phyloP scores from a whole-genome alignment of 495 filamentous ascomycete species.

The Lepidopterella palustris region DNA sequence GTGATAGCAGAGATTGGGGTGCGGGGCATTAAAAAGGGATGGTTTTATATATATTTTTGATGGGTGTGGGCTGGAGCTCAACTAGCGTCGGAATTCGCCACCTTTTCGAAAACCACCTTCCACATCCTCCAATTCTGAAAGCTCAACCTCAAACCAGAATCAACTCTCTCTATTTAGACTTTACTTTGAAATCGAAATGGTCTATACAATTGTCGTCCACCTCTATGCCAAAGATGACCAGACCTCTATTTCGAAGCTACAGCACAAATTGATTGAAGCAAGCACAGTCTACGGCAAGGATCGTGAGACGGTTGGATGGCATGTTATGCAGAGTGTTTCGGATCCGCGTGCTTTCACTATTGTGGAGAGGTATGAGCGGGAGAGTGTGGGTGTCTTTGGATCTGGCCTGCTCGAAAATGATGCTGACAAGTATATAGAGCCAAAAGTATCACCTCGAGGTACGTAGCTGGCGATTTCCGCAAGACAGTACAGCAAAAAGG shows the following conservation, averaged over 20 bases:
- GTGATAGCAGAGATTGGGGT: too few relatives aligned
- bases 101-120: neutral
- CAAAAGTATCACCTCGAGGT: constrained; percentile 54
- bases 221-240: constrained; percentile 57
- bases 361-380: constrained; percentile 59
- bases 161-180: too few relatives aligned
- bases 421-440: constrained; percentile 33
- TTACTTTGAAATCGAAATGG: constrained; percentile 37
- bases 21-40: too few relatives aligned
- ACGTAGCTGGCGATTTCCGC: too few relatives aligned
- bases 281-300: constrained; percentile 58
- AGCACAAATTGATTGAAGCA: constrained; percentile 61
- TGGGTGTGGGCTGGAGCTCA: too few relatives aligned
- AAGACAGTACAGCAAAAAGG: neutral
- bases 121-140: neutral
- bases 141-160: neutral
- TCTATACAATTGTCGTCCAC: constrained; percentile 54
- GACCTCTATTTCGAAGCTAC: constrained; percentile 54
- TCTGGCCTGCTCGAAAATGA: constrained; percentile 7
- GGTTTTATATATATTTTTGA: too few relatives aligned
- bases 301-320: constrained; percentile 61
- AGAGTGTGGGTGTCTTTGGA: constrained; percentile 38
- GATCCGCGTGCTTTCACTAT: constrained; percentile 62
- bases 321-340: constrained; percentile 59
- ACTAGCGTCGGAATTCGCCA: too few relatives aligned